Evolutionary conservation across 1,284 basidiomycete genomes (phyloP).

Genomic region (Taiwanofungus camphoratus): DNA sequence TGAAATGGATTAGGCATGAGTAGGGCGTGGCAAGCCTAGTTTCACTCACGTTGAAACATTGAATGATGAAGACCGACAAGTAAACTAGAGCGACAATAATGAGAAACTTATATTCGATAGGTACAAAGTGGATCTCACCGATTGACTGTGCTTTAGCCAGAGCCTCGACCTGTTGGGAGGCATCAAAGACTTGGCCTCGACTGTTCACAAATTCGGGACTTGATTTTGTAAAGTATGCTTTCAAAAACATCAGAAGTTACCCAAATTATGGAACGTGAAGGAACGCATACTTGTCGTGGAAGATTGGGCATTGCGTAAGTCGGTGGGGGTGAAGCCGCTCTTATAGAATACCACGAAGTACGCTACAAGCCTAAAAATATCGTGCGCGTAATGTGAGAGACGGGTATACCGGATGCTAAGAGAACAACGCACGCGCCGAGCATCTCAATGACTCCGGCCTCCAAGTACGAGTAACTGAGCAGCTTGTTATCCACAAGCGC

Average conservation of each 20-base stretch:
- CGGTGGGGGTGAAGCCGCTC: constrained; percentile 53
- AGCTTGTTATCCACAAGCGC: constrained; percentile 55
- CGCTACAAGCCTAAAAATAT: constrained; percentile 47
- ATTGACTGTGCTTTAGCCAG: constrained; percentile 58
- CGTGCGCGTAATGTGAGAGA: neutral
- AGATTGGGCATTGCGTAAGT: constrained; percentile 46
- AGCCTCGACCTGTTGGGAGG: constrained; percentile 49
- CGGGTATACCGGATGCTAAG: neutral
- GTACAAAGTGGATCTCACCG: constrained; percentile 29
- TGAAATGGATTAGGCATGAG: neutral
- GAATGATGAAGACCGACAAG: constrained; percentile 59
- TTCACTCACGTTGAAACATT: constrained; percentile 58
- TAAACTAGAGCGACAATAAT: no score
- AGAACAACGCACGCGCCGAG: constrained; percentile 39
- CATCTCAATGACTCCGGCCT: constrained; percentile 58
- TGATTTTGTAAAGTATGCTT: constrained; percentile 42
- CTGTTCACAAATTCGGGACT: constrained; percentile 54
- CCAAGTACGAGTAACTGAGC: constrained; percentile 64
- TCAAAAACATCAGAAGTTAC: neutral
- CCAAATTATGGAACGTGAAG: constrained; percentile 3
- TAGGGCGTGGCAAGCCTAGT: neutral
- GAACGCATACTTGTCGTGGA: constrained; percentile 12
- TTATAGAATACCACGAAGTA: constrained; percentile 66
- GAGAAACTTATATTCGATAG: no score
- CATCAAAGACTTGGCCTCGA: constrained; percentile 41